These are phyloP conservation scores for Ilex paraguariensis DNA, from an alignment of 305 asterid species.

Conservation along the genomic window DNA sequence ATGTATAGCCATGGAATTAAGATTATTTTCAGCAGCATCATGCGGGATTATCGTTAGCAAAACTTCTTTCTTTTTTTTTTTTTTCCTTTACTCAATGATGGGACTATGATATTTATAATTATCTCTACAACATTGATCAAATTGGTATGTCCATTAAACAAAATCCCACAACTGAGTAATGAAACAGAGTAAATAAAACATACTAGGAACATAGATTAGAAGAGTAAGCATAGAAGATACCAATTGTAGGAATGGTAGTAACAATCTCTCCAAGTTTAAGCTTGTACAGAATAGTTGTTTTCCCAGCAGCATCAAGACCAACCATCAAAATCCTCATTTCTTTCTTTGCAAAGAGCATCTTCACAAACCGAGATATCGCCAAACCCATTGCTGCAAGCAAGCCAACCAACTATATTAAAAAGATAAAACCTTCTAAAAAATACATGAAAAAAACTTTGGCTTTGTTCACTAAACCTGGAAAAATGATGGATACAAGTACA, in stretches of 20 bases:
- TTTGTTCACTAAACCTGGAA: neutral
- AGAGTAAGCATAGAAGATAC: slow-evolving; percentile 13
- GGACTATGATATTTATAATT: too few relatives aligned
- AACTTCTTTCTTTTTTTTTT: too few relatives aligned
- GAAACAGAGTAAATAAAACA: neutral
- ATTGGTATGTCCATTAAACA: too few relatives aligned
- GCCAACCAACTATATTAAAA: too few relatives aligned
- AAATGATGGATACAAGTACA: neutral
- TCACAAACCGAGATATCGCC: slow-evolving; percentile 37
- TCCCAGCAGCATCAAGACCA: slow-evolving; percentile 55
- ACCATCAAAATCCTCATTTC: slow-evolving; percentile 61
- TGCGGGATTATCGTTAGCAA: too few relatives aligned
- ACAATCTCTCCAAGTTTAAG: slow-evolving; percentile 48
- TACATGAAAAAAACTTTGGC: neutral
- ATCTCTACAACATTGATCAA: neutral
- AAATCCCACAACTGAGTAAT: too few relatives aligned
- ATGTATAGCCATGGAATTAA: too few relatives aligned
- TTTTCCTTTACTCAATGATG: too few relatives aligned
- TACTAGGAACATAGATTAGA: too few relatives aligned
- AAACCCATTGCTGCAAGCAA: slow-evolving; percentile 30
- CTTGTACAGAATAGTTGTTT: slow-evolving; percentile 51
- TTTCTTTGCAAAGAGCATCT: slow-evolving; percentile 38
- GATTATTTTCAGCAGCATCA: too few relatives aligned
- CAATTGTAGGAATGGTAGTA: slow-evolving; percentile 52
- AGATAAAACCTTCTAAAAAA: too few relatives aligned